Evolutionary conservation across 495 filamentous ascomycete species (phyloP), one percentile per base, ranked within the genome.

Genomic region (Jackrogersella multiformis): DNA sequence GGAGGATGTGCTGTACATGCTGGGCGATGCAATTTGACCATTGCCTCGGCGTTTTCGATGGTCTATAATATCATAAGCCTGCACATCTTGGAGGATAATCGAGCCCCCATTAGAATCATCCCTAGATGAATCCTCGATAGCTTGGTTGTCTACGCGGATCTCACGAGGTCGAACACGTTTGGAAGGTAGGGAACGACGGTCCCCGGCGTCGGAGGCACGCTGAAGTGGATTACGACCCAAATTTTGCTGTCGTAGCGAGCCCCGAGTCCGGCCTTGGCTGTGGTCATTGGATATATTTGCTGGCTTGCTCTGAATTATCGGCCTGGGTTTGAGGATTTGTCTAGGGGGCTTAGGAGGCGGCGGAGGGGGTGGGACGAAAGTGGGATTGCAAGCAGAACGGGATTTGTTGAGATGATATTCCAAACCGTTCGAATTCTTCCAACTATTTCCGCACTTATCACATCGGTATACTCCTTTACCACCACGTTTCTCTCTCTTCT

Each of bases 361-460:
- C 32, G 48, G 56, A 13, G 44, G 73, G 18, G 38, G 67, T 35
- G 79, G 78, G 44, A 80, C 72, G 23, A 73, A 81, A n/a, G 76
- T 73, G 3, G 82, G 81, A 62, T 87, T 87, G 66, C 84, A 87
- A 15, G 74, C 23, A 13, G 76, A 75, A 42, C 77, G 74, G 1
- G 82, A 81, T 46, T 83, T 83, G 1, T 74, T 79, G 1, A 78
- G 66, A 56, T 87, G 84, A 64, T 87, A 87, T 36, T 83, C 77
- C 24, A 87, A 72, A 0, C 84, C 84, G 30, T 79, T 73, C 15
- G 81, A 75, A 55, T 86, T 85, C 59, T 84, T 85, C 79, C 80
- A 87, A 20, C 68, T 64, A 5, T 74, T 75, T 10, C 79, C 81
- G 51, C 84, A 87, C 15, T 75, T 80, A 4, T 80, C 74, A 58